A percentile compares a stretch with the other conserved stretches of the same genome.
Evolutionary conservation across 495 filamentous ascomycete species (phyloP).

Genomic region (Aspergillus taichungensis): DNA sequence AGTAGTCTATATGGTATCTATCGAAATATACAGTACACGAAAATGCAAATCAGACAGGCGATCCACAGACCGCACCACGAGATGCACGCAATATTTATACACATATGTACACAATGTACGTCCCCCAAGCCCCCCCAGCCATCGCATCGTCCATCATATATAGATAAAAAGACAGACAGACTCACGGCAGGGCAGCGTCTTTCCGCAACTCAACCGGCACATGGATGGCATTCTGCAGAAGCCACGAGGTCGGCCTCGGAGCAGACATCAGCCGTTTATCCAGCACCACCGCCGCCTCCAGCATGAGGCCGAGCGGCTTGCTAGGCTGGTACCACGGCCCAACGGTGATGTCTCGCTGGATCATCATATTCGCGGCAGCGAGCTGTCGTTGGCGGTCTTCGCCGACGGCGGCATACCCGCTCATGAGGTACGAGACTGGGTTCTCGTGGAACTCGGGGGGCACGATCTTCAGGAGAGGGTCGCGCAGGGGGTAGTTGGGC

Average conservation of each 20-base stretch:
- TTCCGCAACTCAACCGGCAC: slow-evolving; percentile 9
- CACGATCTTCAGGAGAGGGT: slow-evolving; percentile 9
- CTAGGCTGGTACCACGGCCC: slow-evolving; percentile 14
- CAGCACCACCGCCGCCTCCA: slow-evolving; percentile 21
- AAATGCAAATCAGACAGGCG: neutral
- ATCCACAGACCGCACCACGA: too few relatives aligned
- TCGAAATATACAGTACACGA: too few relatives aligned
- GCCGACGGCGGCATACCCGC: slow-evolving; percentile 8
- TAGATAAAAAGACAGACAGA: too few relatives aligned
- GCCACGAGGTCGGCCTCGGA: slow-evolving; percentile 20
- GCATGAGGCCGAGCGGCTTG: slow-evolving; percentile 21
- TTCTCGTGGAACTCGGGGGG: slow-evolving; percentile 24
- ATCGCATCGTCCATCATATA: neutral
- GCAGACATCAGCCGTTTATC: slow-evolving; percentile 22
- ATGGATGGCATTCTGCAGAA: slow-evolving; percentile 25
- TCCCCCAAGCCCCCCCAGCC: neutral
- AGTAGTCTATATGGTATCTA: too few relatives aligned
- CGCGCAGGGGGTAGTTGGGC: slow-evolving; percentile 3
- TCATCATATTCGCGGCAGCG: slow-evolving; percentile 15
- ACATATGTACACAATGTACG: neutral
- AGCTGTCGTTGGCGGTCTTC: slow-evolving; percentile 18
- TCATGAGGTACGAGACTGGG: slow-evolving; percentile 20
- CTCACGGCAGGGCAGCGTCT: neutral
- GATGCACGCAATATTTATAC: too few relatives aligned
- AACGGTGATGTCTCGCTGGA: slow-evolving; percentile 21